Evolutionary conservation across 257 asterid species (phyloP).

Genomic region (Linderniella brevidens): DNA sequence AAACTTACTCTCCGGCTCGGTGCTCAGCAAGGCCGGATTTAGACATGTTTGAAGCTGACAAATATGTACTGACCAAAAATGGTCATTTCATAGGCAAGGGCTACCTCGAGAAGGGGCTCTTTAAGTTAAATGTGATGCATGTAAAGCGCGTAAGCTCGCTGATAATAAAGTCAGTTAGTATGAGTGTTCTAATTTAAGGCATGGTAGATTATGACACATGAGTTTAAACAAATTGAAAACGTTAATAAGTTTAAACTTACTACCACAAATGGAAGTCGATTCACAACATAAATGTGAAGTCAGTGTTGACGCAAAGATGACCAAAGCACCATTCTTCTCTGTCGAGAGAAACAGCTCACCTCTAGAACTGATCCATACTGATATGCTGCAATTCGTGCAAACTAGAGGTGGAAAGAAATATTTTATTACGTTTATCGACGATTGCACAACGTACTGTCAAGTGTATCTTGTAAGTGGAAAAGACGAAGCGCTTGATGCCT

Average conservation of each 20-base stretch:
- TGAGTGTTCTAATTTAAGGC: too few species aligned
- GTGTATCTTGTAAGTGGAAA: neutral
- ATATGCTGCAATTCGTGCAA: neutral
- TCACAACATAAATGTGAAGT: neutral
- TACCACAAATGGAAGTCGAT: neutral
- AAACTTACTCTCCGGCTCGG: too few species aligned
- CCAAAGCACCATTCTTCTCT: neutral
- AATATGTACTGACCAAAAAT: too few species aligned
- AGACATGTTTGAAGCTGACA: too few species aligned
- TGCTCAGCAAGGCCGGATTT: too few species aligned
- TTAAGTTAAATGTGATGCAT: too few species aligned
- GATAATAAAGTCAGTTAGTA: too few species aligned
- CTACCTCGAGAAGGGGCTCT: too few species aligned
- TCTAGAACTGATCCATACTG: neutral
- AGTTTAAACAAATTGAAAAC: neutral
- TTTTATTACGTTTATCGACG: neutral
- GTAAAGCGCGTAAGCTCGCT: too few species aligned
- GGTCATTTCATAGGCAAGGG: too few species aligned
- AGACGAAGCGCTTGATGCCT: neutral
- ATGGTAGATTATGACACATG: too few species aligned
- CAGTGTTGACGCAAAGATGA: slow-evolving; percentile 1
- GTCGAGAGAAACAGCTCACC: neutral
- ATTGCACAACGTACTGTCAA: neutral
- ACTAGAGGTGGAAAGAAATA: neutral
- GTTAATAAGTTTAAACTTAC: neutral